Percentiles rank a stretch among this genome's conserved stretches.
Conservation (phyloP, 345 rosid genomes). For the Draba incana region DNA sequence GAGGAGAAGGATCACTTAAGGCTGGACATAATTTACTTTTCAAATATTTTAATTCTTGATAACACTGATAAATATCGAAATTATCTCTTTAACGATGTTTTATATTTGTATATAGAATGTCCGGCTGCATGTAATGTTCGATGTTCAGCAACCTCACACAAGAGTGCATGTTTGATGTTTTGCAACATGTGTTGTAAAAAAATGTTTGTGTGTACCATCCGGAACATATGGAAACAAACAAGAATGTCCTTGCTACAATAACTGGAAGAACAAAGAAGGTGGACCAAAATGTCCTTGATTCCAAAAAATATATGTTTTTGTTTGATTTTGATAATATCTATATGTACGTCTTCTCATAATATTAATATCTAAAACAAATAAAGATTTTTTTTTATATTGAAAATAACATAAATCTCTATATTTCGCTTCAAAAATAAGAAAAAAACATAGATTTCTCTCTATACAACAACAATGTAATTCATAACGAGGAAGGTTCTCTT, state of each 20-base stretch:
- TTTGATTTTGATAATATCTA: not conserved
- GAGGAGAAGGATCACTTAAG: slow-evolving; percentile 20
- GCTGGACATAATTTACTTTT: not conserved
- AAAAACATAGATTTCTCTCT: too few species aligned
- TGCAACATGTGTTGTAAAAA: slow-evolving; percentile 45
- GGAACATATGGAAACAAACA: slow-evolving; percentile 49
- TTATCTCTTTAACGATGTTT: not conserved
- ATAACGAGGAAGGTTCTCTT: too few species aligned
- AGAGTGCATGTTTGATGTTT: slow-evolving; percentile 34
- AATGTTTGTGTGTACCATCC: slow-evolving; percentile 50
- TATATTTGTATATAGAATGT: slow-evolving; percentile 26
- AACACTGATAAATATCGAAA: too few species aligned
- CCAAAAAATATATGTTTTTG: not conserved
- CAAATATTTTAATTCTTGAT: not conserved
- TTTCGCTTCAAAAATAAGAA: too few species aligned
- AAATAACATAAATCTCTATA: too few species aligned
- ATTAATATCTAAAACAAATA: not conserved
- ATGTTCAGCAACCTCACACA: slow-evolving; percentile 39
- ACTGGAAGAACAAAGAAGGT: slow-evolving; percentile 44
- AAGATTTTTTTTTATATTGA: not conserved
- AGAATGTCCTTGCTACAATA: slow-evolving; percentile 48
- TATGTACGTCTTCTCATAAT: not conserved
- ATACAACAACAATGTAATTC: too few species aligned
- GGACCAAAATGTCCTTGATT: slow-evolving; percentile 47
- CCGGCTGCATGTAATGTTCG: slow-evolving; percentile 25